A percentile compares a stretch with the other conserved stretches of the same genome.
These are phyloP conservation scores for Jatropha curcas DNA, from an alignment of 345 rosid species.

Conservation along the genomic window DNA sequence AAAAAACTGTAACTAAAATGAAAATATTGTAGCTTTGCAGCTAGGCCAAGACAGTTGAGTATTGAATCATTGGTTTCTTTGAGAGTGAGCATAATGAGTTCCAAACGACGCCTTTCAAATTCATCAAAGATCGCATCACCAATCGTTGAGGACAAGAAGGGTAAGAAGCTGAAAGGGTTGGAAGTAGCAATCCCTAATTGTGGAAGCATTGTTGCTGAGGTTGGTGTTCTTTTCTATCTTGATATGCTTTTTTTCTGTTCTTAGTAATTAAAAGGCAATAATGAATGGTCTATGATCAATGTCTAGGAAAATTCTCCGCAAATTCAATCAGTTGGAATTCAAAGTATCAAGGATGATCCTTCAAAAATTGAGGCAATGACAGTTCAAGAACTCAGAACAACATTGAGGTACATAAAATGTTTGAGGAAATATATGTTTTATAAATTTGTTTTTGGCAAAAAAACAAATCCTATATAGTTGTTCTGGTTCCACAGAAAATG, in stretches of 20 bases:
- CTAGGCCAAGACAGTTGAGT: conserved; percentile 33
- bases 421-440: background rate
- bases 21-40: conserved; percentile 41
- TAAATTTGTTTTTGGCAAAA: background rate
- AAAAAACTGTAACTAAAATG: background rate
- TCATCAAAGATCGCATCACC: conserved; percentile 28
- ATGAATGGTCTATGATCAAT: background rate
- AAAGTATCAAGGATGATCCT: conserved; percentile 40
- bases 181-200: conserved; percentile 20
- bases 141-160: conserved; percentile 30
- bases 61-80: conserved; percentile 30
- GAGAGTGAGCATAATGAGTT: conserved; percentile 34
- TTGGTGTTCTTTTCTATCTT: conserved; percentile 5
- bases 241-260: background rate
- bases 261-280: background rate
- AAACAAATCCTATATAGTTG: background rate
- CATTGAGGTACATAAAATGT: conserved; percentile 57
- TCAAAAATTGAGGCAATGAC: conserved; percentile 62
- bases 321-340: conserved; percentile 27
- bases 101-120: conserved; percentile 43
- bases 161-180: conserved; percentile 39
- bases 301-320: conserved; percentile 20
- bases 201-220: conserved; percentile 30
- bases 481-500: background rate
- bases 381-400: conserved; percentile 63